phyloP scores from a whole-genome alignment of 192 early-diverging fungal species.

The Entomortierella parvispora region DNA sequence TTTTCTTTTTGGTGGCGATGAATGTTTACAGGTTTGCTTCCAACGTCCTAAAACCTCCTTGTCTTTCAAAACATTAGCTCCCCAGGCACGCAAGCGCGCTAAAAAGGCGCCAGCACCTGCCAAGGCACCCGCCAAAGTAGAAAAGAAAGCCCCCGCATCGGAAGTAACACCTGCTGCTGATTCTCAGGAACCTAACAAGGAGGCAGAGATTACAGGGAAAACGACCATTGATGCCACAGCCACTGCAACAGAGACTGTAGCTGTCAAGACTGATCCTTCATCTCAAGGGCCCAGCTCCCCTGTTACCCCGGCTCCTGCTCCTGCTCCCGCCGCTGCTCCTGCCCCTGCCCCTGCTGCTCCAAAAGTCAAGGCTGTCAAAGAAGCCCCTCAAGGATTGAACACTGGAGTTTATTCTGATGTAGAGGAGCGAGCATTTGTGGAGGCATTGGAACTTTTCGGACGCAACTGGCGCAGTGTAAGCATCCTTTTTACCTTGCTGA shows the following conservation, averaged over 20 bases:
- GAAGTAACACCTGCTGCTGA: not conserved
- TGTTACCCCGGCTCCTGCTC: not conserved
- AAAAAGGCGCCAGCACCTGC: no score
- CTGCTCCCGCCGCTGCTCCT: slow-evolving; percentile 10
- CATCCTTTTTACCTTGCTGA: not conserved
- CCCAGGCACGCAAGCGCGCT: no score
- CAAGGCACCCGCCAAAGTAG: no score
- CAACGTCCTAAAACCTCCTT: no score
- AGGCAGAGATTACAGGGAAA: not conserved
- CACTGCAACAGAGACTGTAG: not conserved
- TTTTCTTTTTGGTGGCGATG: not conserved
- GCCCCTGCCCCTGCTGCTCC: slow-evolving; percentile 46
- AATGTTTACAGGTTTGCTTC: no score
- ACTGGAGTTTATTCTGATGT: slow-evolving; percentile 82
- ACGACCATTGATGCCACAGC: not conserved
- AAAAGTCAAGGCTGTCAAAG: slow-evolving; percentile 52
- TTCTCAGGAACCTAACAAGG: not conserved
- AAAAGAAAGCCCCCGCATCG: slow-evolving; percentile 14
- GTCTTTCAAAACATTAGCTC: no score
- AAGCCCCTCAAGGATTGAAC: slow-evolving; percentile 62
- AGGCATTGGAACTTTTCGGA: slow-evolving; percentile 84
- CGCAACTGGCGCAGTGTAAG: slow-evolving; percentile 84
- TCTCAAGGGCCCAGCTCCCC: not conserved
- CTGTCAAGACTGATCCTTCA: slow-evolving; percentile 4
- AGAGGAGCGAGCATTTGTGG: slow-evolving; percentile 79